Percentiles rank a stretch among this genome's conserved stretches.
These are phyloP conservation scores for Globisporangium middletonii DNA, from an alignment of 352 stramenopile species.

Conservation along the genomic window DNA sequence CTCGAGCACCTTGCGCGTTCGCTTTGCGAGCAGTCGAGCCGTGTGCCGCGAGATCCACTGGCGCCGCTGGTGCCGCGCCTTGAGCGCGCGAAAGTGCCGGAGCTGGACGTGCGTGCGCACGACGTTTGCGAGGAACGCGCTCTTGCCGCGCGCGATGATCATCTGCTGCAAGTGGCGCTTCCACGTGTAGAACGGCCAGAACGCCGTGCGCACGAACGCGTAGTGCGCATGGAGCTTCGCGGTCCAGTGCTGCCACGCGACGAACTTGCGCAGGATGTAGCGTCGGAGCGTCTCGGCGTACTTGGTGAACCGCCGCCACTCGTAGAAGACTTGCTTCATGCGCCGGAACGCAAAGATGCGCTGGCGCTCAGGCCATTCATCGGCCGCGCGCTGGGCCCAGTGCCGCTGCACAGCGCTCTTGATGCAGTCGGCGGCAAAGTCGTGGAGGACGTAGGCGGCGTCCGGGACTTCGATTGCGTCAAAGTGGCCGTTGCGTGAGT, in stretches of 20 bases:
- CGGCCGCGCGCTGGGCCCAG: slow-evolving; percentile 29
- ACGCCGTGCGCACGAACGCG: slow-evolving; percentile 50
- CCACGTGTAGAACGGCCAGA: slow-evolving; percentile 83
- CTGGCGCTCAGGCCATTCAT: slow-evolving; percentile 54
- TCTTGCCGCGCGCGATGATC: slow-evolving; percentile 59
- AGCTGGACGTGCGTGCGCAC: slow-evolving; percentile 55
- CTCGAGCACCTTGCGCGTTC: slow-evolving; percentile 8
- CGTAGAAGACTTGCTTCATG: slow-evolving; percentile 46
- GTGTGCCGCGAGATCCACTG: slow-evolving; percentile 29
- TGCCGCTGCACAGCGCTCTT: slow-evolving; percentile 38
- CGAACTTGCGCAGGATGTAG: slow-evolving; percentile 51
- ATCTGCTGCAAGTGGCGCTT: slow-evolving; percentile 66
- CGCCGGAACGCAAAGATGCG: slow-evolving; percentile 50
- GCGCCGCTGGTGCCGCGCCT: slow-evolving; percentile 20
- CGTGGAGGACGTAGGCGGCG: slow-evolving; percentile 52
- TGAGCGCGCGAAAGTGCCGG: slow-evolving; percentile 45
- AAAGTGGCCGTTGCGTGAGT: slow-evolving; percentile 75
- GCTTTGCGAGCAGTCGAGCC: slow-evolving; percentile 21
- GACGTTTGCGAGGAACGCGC: slow-evolving; percentile 42
- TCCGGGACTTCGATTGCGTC: slow-evolving; percentile 40
- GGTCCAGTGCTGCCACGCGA: slow-evolving; percentile 55
- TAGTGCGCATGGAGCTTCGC: slow-evolving; percentile 41
- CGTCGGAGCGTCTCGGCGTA: slow-evolving; percentile 26
- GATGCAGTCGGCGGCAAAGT: slow-evolving; percentile 42
- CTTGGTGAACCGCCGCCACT: slow-evolving; percentile 44